These are phyloP conservation scores for Acrocalymma vagum DNA, from an alignment of 2,329 filamentous ascomycete species.

Conservation along the genomic window DNA sequence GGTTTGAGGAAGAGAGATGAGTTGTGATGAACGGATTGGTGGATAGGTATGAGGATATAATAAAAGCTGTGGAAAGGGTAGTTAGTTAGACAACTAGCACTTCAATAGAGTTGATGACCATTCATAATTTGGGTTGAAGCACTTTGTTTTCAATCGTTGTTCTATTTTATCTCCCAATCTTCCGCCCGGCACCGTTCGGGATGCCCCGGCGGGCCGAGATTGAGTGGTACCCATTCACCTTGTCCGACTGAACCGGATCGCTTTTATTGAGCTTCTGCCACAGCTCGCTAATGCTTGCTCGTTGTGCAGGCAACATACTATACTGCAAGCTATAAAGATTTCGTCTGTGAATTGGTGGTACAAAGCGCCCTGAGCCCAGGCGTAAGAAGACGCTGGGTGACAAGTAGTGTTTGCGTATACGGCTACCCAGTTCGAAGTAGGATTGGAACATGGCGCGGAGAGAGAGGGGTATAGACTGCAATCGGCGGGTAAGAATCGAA, in stretches of 20 bases:
- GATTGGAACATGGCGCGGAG: slow-evolving; percentile 96
- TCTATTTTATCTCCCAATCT: too few relatives aligned
- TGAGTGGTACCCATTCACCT: too few relatives aligned
- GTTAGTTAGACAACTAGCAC: too few relatives aligned
- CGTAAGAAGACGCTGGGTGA: slow-evolving; percentile 88
- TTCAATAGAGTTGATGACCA: too few relatives aligned
- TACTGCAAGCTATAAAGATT: slow-evolving; percentile 97
- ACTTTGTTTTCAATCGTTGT: too few relatives aligned
- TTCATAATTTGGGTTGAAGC: too few relatives aligned
- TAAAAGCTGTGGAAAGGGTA: too few relatives aligned
- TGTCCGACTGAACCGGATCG: too few relatives aligned
- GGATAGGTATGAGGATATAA: too few relatives aligned
- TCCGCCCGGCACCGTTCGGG: too few relatives aligned
- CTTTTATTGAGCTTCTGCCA: slow-evolving; percentile 71
- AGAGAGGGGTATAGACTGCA: slow-evolving; percentile 78
- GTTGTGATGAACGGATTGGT: too few relatives aligned
- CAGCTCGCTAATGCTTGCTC: slow-evolving; percentile 83
- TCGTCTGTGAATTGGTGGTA: slow-evolving; percentile 92
- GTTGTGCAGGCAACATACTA: slow-evolving; percentile 88
- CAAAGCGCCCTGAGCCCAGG: slow-evolving; percentile 88
- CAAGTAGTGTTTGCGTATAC: slow-evolving; percentile 94
- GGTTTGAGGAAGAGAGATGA: slow-evolving; percentile 53
- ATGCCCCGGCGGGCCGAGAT: too few relatives aligned
- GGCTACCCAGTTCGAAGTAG: slow-evolving; percentile 92
- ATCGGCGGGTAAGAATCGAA: background rate